Evolutionary conservation across 331 rosid species (phyloP), one percentile per base, ranked within the genome.

Genomic region (Phaseolus coccineus): DNA sequence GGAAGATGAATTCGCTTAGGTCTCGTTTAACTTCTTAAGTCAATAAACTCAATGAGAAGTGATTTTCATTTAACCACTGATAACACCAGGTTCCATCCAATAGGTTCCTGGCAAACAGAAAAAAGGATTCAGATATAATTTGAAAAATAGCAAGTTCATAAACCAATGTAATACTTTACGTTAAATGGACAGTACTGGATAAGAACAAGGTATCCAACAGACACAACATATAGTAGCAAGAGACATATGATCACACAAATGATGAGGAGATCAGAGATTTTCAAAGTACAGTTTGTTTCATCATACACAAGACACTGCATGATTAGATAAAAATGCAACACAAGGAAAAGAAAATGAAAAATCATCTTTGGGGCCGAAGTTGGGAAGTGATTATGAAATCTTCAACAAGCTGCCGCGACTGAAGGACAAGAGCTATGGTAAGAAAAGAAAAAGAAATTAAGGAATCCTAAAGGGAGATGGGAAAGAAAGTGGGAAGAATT

Each of bases 361-460:
- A 14, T 8, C 46, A 64, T 35, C 66, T 65, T 27, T 31, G 19
- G 30, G 52, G 53, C 30, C 19, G 14, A 13, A 12, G 44, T 71
- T 70, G 35, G 22, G 42, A 50, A 58, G 42, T 62, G 6, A 53
- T 39, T 28, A 46, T 22, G 58, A 53, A 68, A 68, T 37, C 58
- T 25, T 37, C 71, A 83, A 14, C 22, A 62, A 64, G 24, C 50
- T 77, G 57, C 42, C 5, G 68, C 67, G 6, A 1, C 19, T 64
- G 28, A 39, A 71, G 46, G 71, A 48, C 0, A 28, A 33, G 42
- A 64, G 24, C 50, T 61, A 64, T 46, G 3, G 44, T 2, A 76
- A 12, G 28, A 77, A 78, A 50, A 75, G 69, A 83, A 50, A 39
- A 78, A 6, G n/a, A 61, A 59, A 55, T 22, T 57, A 24, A 48